Base-by-base conservation (phyloP, 2,329 filamentous ascomycete species). In the Fusarium nurragi region DNA sequence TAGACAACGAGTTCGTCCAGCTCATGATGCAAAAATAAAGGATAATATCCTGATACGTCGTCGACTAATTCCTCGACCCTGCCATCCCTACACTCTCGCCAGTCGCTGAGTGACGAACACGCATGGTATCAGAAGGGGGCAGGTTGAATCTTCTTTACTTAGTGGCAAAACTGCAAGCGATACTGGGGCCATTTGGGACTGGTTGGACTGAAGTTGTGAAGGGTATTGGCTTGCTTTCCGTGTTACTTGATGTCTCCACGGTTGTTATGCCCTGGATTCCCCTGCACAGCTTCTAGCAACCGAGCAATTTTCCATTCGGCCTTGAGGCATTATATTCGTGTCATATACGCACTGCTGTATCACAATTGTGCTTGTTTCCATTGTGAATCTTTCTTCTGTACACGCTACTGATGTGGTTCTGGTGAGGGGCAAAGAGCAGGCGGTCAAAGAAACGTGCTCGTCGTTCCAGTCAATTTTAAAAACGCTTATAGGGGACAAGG, bases 21-120 rank as follows among this genome's bases (percentile, higher is more conserved):
- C 89, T 95, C 77, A 95, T 95, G 92, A 94, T 95, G 92, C 92
- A 95, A 86, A 94, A 94, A 85, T 94, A 92, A 84, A 57, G 56
- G 53, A 64, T 54, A 63, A 65, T 55, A 56, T 59, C 52, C 65
- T 68, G 68, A 72, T 72, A 72, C 66, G 64, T 66, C 62, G 64
- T 59, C 49, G 57, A 69, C 60, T 60, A 56, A 62, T 40, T 54
- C 55, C 59, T 54, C 60, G 41, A 56, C 52, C 55, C 50, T 64
- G 59, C 41, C 60, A 55, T 66, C 47, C 41, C 39, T 46, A 52
- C 49, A 38, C 65, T 54, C 47, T 62, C 55, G 38, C 62, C 38
- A 52, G 45, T 25, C 51, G 54, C 56, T 57, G 66, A 60, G 57
- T 40, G 51, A 60, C 45, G 47, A 59, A 64, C 54, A 54, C 48